Evolutionary conservation across 2,329 filamentous ascomycete species (phyloP).

Genomic region (Cladosporium velox): DNA sequence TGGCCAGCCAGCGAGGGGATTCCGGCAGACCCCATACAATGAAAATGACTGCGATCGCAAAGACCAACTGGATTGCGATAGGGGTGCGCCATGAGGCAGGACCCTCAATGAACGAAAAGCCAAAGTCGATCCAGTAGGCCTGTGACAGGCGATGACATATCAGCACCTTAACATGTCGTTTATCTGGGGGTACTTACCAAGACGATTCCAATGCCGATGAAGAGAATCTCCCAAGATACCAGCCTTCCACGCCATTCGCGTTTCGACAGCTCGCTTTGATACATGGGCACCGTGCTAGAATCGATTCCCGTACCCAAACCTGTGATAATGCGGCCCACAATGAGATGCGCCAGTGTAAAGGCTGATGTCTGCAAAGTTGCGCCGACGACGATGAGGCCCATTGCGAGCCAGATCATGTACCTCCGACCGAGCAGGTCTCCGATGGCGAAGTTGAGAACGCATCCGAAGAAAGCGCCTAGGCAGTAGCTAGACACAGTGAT

Average conservation of each 20-base stretch:
- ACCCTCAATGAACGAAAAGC: conserved; percentile 36
- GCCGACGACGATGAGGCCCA: conserved; percentile 41
- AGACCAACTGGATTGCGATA: conserved; percentile 46
- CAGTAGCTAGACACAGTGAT: conserved; percentile 43
- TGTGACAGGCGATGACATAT: neutral
- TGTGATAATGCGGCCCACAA: conserved; percentile 47
- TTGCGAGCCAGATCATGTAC: conserved; percentile 41
- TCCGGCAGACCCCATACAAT: conserved; percentile 39
- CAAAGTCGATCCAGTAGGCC: conserved; percentile 28
- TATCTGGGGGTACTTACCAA: conserved; percentile 14
- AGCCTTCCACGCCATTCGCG: conserved; percentile 31
- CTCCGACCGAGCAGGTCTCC: conserved; percentile 40
- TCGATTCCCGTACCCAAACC: conserved; percentile 46
- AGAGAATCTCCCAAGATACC: conserved; percentile 32
- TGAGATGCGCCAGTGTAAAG: conserved; percentile 41
- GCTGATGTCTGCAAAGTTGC: conserved; percentile 45
- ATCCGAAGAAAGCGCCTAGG: conserved; percentile 39
- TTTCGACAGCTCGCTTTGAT: conserved; percentile 30
- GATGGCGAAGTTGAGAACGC: conserved; percentile 39
- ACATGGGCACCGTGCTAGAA: conserved; percentile 43
- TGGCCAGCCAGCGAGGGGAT: conserved; percentile 44
- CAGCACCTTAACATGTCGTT: neutral
- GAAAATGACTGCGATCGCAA: conserved; percentile 44
- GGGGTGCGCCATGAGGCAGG: conserved; percentile 43
- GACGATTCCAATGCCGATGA: conserved; percentile 31